Conservation (phyloP, 1,284 basidiomycete genomes). For the Pholiota adiposa region DNA sequence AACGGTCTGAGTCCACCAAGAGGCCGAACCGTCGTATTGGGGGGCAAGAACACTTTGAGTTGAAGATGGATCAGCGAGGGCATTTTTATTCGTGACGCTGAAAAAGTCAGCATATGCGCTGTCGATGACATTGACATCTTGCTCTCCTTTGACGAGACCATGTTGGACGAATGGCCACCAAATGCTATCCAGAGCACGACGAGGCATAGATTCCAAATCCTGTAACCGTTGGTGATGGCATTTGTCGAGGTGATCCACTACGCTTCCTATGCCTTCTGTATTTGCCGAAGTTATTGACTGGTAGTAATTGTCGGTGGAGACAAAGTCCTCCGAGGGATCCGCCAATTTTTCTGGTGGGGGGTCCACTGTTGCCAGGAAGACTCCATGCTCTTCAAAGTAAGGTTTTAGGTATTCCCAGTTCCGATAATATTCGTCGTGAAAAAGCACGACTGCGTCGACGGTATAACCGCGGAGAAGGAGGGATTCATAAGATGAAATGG, state of each 20-base stretch:
- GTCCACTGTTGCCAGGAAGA: constrained; percentile 62
- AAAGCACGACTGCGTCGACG: constrained; percentile 86
- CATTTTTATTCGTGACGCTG: constrained; percentile 56
- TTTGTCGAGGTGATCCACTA: constrained; percentile 66
- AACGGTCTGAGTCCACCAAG: constrained; percentile 97
- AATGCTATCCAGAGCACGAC: constrained; percentile 75
- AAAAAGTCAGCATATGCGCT: constrained; percentile 91
- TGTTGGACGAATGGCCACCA: constrained; percentile 99
- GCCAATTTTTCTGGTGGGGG: constrained; percentile 62
- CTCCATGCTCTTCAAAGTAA: constrained; percentile 79
- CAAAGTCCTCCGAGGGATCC: constrained; percentile 53
- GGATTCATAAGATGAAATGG: constrained; percentile 92
- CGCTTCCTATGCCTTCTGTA: constrained; percentile 42
- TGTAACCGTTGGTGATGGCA: constrained; percentile 67
- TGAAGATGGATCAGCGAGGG: constrained; percentile 32
- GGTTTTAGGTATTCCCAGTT: constrained; percentile 84
- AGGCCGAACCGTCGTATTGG: constrained; percentile 90
- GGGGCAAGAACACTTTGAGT: constrained; percentile 56
- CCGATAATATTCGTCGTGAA: constrained; percentile 85
- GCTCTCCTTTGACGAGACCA: constrained; percentile 64
- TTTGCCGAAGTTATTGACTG: constrained; percentile 39
- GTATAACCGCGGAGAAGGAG: constrained; percentile 89
- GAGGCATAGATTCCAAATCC: constrained; percentile 79
- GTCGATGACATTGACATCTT: constrained; percentile 90
- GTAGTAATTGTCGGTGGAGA: constrained; percentile 76